Percentiles rank a stretch among this genome's conserved stretches.
phyloP scores from a whole-genome alignment of 2,329 filamentous ascomycete genomes.

The Blastomyces silverae region DNA sequence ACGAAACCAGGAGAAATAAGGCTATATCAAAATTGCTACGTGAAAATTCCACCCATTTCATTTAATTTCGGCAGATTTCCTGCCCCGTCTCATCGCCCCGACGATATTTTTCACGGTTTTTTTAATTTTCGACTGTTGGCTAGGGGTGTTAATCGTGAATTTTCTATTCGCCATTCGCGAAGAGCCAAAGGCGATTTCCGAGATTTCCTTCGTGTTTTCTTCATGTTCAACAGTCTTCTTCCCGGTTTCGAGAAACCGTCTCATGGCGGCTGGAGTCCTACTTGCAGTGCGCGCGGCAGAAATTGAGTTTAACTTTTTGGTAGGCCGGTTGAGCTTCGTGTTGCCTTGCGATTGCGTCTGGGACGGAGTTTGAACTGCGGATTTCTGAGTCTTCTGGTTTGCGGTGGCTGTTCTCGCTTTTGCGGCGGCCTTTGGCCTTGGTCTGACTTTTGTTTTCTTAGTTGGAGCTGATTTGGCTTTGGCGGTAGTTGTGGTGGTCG shows the following conservation, averaged over 20 bases:
- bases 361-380: not conserved
- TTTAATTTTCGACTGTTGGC: not conserved
- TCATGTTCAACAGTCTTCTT: not conserved
- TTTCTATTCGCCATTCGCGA: not conserved
- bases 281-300: slow-evolving; percentile 15
- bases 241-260: slow-evolving; percentile 16
- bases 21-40: no score
- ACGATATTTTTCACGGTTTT: slow-evolving; percentile 1
- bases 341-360: not conserved
- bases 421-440: not conserved
- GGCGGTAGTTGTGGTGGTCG: not conserved
- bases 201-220: not conserved
- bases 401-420: slow-evolving; percentile 5
- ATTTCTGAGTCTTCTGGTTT: not conserved
- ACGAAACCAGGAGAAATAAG: not conserved
- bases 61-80: not conserved
- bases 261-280: slow-evolving; percentile 18
- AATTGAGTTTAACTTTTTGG: slow-evolving; percentile 17
- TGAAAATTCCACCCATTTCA: not conserved
- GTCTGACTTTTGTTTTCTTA: slow-evolving; percentile 10
- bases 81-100: slow-evolving; percentile 4
- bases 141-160: not conserved
- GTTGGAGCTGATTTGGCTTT: slow-evolving; percentile 10
- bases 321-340: slow-evolving; percentile 14
- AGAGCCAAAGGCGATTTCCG: no score